phyloP scores from a whole-genome alignment of 495 filamentous ascomycete genomes.

The Tirmania nivea region DNA sequence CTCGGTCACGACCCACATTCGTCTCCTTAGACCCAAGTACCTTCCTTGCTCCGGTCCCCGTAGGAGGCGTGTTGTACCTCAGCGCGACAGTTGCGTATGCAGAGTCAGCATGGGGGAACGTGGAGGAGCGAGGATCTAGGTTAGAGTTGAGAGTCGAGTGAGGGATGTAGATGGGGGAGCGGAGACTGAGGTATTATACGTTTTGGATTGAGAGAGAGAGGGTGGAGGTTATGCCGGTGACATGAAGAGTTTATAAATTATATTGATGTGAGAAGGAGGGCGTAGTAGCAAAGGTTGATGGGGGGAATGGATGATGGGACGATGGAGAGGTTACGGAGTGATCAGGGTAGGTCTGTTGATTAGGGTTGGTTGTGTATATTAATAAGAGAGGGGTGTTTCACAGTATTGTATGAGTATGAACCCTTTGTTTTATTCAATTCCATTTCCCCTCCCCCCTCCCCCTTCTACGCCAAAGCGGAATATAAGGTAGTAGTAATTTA shows the following conservation, averaged over 20 bases:
- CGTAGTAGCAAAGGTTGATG: conserved; percentile 6
- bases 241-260: conserved; percentile 14
- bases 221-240: conserved; percentile 45
- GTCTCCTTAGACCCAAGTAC: conserved; percentile 58
- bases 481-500: no score
- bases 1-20: conserved; percentile 55
- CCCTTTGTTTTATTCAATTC: no score
- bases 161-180: conserved; percentile 48
- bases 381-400: no score
- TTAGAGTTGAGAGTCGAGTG: conserved; percentile 57
- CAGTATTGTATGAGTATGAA: no score
- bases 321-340: not conserved
- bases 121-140: conserved; percentile 40
- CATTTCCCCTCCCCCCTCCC: no score
- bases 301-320: not conserved
- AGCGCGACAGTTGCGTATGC: conserved; percentile 60
- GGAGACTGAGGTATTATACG: conserved; percentile 49
- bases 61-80: conserved; percentile 62
- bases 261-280: conserved; percentile 15
- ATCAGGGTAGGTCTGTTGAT: not conserved
- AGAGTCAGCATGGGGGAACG: conserved; percentile 35
- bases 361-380: no score
- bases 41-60: conserved; percentile 67
- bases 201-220: conserved; percentile 47
- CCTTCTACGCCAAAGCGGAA: no score